These are phyloP conservation scores for Selaginella tamariscina DNA, from an alignment of 75 land plant genomes.

Conservation along the genomic window DNA sequence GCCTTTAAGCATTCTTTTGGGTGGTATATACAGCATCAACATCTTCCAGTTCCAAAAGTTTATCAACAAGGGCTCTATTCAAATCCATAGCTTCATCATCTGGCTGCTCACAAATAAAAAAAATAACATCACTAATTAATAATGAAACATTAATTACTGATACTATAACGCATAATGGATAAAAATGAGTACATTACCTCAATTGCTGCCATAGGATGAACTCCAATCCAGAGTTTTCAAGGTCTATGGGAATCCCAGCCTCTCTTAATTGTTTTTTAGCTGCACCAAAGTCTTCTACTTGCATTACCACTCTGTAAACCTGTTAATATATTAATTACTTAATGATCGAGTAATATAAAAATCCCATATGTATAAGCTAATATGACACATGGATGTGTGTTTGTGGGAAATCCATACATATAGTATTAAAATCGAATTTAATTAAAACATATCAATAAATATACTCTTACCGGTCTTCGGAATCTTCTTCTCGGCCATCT, in stretches of 20 bases:
- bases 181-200: constrained; percentile 56
- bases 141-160: neutral
- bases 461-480: constrained; percentile 12
- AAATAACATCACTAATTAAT: neutral
- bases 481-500: constrained; percentile 50
- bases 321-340: too few species aligned
- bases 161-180: too few species aligned
- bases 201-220: constrained; percentile 47
- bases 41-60: constrained; percentile 89
- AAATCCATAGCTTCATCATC: constrained; percentile 94
- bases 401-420: neutral
- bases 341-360: too few species aligned
- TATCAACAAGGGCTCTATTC: constrained; percentile 73
- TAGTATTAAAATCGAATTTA: neutral
- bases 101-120: constrained; percentile 33
- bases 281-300: constrained; percentile 48
- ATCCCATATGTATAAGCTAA: too few species aligned
- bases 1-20: too few species aligned
- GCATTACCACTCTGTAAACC: constrained; percentile 65
- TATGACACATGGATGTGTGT: too few species aligned
- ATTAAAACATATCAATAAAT: neutral
- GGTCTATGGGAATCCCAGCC: constrained; percentile 64
- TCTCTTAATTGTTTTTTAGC: constrained; percentile 47
- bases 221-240: constrained; percentile 66
- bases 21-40: constrained; percentile 91